Evolutionary conservation across 78 protist genomes (phyloP).

Genomic region (Acrasis kona): DNA sequence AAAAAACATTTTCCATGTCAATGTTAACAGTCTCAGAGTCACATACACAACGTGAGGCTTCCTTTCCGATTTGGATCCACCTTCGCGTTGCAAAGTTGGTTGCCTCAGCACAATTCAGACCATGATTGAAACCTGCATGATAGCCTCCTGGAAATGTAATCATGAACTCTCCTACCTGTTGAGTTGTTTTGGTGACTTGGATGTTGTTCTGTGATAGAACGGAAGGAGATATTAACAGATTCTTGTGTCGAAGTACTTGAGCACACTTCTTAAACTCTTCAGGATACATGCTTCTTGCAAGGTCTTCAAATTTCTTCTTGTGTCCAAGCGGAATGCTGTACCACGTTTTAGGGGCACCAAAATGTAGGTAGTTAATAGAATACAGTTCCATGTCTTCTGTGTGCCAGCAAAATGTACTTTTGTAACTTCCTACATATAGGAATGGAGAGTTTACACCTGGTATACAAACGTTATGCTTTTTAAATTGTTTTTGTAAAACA

Average conservation of each 20-base stretch:
- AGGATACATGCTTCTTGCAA: too few species aligned
- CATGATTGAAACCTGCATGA: slow-evolving; percentile 80
- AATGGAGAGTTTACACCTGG: slow-evolving; percentile 52
- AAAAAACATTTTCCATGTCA: too few species aligned
- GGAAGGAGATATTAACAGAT: not conserved
- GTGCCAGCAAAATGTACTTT: slow-evolving; percentile 88
- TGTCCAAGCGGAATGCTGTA: not conserved
- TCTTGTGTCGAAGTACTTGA: too few species aligned
- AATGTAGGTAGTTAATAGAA: slow-evolving; percentile 65
- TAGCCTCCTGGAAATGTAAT: slow-evolving; percentile 81
- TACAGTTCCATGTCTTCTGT: slow-evolving; percentile 72
- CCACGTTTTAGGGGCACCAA: slow-evolving; percentile 81
- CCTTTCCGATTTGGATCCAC: slow-evolving; percentile 1
- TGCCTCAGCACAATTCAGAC: slow-evolving; percentile 80
- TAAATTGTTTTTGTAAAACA: too few species aligned
- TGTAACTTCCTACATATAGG: slow-evolving; percentile 77
- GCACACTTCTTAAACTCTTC: too few species aligned
- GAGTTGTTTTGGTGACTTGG: slow-evolving; percentile 42
- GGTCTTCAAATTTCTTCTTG: not conserved
- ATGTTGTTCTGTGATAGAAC: slow-evolving; percentile 4
- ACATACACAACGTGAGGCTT: too few species aligned
- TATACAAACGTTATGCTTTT: too few species aligned
- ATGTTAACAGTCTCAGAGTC: too few species aligned
- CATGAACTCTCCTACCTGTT: slow-evolving; percentile 73
- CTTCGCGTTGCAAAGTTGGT: slow-evolving; percentile 62